Evolutionary conservation across 768 basidiomycete species (phyloP).

Genomic region (Tulasnella sp.): DNA sequence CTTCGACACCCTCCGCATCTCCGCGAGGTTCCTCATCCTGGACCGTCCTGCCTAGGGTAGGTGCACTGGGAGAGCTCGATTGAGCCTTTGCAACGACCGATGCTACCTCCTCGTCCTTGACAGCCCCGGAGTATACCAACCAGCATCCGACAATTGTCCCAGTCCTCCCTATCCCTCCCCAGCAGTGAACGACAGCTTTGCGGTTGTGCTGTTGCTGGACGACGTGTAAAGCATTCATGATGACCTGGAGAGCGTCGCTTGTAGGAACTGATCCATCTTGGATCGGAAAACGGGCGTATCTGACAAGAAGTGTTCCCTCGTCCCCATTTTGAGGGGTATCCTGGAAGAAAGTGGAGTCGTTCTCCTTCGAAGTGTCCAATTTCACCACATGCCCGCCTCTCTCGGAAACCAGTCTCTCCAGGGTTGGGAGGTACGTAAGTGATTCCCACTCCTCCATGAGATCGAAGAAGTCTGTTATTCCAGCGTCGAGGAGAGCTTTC

Average conservation of each 20-base stretch:
- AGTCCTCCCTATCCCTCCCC: constrained; percentile 11
- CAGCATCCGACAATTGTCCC: constrained; percentile 14
- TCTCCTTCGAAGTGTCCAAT: not conserved
- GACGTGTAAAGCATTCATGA: not conserved
- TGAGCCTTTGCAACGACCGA: no score
- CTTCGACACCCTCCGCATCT: no score
- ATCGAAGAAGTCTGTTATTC: constrained; percentile 12
- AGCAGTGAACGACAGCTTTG: constrained; percentile 6
- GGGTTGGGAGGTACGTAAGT: not conserved
- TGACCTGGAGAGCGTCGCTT: not conserved
- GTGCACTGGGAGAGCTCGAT: no score
- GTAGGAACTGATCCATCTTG: not conserved
- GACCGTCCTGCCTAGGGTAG: no score
- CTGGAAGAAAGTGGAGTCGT: not conserved
- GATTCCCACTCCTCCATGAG: constrained; percentile 5
- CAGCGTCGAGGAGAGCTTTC: not conserved
- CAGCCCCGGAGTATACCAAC: not conserved
- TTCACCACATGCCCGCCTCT: not conserved
- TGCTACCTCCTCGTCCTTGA: not conserved
- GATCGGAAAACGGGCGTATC: constrained; percentile 10
- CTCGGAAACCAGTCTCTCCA: not conserved
- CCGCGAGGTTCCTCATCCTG: no score
- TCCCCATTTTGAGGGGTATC: not conserved
- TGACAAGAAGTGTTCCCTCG: not conserved
- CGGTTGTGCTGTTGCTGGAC: not conserved